A percentile compares a stretch with the other conserved stretches of the same genome.
These are phyloP conservation scores for Aspergillus uvarum DNA, from an alignment of 2,329 filamentous ascomycete species.

Conservation along the genomic window DNA sequence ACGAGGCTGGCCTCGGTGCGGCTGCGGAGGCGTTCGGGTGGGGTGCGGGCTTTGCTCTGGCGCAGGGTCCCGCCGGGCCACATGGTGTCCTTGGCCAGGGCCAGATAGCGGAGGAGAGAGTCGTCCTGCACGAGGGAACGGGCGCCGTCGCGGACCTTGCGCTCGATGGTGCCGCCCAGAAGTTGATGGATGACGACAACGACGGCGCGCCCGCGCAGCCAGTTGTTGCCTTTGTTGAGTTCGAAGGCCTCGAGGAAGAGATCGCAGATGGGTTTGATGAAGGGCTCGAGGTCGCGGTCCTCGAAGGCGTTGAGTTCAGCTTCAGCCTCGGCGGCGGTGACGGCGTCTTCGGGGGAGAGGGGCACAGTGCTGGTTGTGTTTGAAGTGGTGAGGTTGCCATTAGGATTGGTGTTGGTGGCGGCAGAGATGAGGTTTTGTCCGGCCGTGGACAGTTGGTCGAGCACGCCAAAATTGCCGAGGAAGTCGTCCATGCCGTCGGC, in stretches of 20 bases:
- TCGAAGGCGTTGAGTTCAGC: constrained; percentile 93
- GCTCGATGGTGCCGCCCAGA: constrained; percentile 91
- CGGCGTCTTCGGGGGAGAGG: constrained; percentile 48
- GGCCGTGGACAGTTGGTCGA: constrained; percentile 89
- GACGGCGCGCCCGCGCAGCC: constrained; percentile 91
- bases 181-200: constrained; percentile 96
- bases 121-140: constrained; percentile 74
- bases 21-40: constrained; percentile 73
- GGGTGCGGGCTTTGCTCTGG: constrained; percentile 58
- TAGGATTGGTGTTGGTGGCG: constrained; percentile 53
- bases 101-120: constrained; percentile 72
- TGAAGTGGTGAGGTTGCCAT: constrained; percentile 37
- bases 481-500: constrained; percentile 98
- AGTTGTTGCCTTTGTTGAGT: constrained; percentile 91
- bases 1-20: constrained; percentile 85
- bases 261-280: constrained; percentile 97
- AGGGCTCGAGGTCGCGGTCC: constrained; percentile 82
- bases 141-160: constrained; percentile 85
- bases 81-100: constrained; percentile 70
- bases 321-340: constrained; percentile 72
- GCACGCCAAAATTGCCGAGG: constrained; percentile 87
- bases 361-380: constrained; percentile 48
- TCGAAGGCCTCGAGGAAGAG: constrained; percentile 96
- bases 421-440: constrained; percentile 74
- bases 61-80: constrained; percentile 66